Evolutionary conservation across 768 basidiomycete species (phyloP).

Genomic region (Boletus rubropictus): DNA sequence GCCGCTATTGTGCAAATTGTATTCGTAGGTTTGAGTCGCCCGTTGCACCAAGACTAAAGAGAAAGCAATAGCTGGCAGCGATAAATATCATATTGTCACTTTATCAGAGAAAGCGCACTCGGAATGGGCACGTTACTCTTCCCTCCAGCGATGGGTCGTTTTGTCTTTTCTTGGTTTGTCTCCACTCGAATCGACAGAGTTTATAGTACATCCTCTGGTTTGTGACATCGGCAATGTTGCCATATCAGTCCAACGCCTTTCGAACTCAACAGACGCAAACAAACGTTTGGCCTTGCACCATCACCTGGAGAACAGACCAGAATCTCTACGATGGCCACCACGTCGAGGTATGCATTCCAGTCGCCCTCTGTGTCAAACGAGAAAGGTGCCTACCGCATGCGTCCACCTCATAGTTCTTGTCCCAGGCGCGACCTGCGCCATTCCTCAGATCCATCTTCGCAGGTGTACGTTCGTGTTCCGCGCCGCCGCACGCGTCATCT

Average conservation of each 20-base stretch:
- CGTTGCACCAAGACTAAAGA: no score
- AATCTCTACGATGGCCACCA: conserved; percentile 3
- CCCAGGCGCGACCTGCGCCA: conserved; percentile 18
- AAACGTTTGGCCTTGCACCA: not conserved
- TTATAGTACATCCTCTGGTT: no score
- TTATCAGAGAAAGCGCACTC: no score
- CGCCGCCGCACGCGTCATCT: conserved; percentile 31
- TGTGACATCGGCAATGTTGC: no score
- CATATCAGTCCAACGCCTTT: not conserved
- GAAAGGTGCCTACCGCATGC: conserved; percentile 61
- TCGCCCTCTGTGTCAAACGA: conserved; percentile 66
- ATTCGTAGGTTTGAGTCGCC: no score
- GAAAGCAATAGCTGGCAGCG: no score
- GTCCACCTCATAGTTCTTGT: conserved; percentile 34
- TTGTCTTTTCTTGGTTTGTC: no score
- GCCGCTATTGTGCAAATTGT: no score
- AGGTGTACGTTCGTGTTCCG: conserved; percentile 7
- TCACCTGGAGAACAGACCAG: not conserved
- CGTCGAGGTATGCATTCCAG: conserved; percentile 23
- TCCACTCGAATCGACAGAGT: no score
- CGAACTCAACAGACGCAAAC: conserved; percentile 15
- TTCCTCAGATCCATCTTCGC: conserved; percentile 8
- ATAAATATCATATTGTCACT: no score
- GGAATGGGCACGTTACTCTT: no score
- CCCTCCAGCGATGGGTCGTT: no score